A percentile compares a stretch with the other conserved stretches of the same genome.
These are phyloP conservation scores for Penicillium parvum DNA, from an alignment of 495 filamentous ascomycete genomes.

Conservation along the genomic window DNA sequence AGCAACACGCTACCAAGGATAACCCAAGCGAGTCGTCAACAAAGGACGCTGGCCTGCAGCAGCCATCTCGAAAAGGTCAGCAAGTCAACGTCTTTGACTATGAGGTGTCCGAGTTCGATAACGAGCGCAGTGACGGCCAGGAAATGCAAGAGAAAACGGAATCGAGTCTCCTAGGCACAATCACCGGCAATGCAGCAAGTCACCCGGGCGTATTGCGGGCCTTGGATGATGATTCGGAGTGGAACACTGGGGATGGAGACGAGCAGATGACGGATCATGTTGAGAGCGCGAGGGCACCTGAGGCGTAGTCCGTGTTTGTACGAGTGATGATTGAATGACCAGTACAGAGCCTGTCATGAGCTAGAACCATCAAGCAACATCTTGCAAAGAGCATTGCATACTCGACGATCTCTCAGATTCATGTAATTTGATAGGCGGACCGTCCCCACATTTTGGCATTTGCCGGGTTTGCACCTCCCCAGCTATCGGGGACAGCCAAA, in stretches of 20 bases:
- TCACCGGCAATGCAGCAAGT: conserved; percentile 7
- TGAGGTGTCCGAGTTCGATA: conserved; percentile 36
- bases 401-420: too few species aligned
- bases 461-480: conserved; percentile 23
- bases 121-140: conserved; percentile 21
- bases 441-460: conserved; percentile 27
- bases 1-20: conserved; percentile 12
- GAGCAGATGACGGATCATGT: conserved; percentile 14
- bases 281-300: conserved; percentile 9
- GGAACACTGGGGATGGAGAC: conserved; percentile 13
- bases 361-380: not conserved
- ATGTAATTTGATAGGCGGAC: conserved; percentile 2
- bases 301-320: not conserved
- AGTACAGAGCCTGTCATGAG: conserved; percentile 3
- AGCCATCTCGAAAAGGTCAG: conserved; percentile 12
- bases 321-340: conserved; percentile 19
- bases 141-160: conserved; percentile 39
- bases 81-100: conserved; percentile 42
- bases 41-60: not conserved
- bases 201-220: not conserved
- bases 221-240: conserved; percentile 7
- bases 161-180: conserved; percentile 16
- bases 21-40: not conserved
- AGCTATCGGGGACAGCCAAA: conserved; percentile 1
- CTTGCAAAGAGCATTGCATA: not conserved